These are phyloP conservation scores for Penicillium sp. DNA, from an alignment of 2,329 filamentous ascomycete species.

Conservation along the genomic window DNA sequence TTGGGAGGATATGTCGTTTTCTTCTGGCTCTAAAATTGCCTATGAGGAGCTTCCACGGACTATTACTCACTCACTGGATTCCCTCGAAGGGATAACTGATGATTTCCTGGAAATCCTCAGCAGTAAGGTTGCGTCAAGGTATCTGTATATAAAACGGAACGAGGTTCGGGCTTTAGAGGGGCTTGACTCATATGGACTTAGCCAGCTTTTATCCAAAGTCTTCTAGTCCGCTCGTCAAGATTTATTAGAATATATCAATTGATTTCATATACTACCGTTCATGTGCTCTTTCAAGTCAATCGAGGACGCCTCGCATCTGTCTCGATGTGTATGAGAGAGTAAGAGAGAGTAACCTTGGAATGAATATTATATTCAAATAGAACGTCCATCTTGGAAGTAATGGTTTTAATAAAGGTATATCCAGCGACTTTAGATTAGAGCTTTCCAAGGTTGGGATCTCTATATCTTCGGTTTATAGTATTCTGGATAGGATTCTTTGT, in stretches of 20 bases:
- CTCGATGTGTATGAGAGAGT: no score
- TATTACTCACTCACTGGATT: background rate
- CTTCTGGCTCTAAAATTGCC: background rate
- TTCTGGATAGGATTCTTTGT: slow-evolving; percentile 9
- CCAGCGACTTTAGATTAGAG: no score
- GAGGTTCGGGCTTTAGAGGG: background rate
- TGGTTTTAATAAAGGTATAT: no score
- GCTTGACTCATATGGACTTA: background rate
- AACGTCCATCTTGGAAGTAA: no score
- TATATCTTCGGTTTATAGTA: slow-evolving; percentile 6
- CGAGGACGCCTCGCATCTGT: no score
- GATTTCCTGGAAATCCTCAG: background rate
- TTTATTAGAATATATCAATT: background rate
- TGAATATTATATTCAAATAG: no score
- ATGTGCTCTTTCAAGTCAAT: background rate
- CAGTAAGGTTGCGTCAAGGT: background rate
- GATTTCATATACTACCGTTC: background rate
- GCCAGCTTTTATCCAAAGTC: background rate
- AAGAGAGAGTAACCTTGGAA: no score
- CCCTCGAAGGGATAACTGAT: background rate
- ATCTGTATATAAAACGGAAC: background rate
- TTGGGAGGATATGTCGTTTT: background rate
- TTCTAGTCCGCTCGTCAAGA: background rate
- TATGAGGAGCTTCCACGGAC: background rate
- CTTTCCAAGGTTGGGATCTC: no score